phyloP scores from a whole-genome alignment of 805 yeast species.

The Grigorovia yakushimaensis region DNA sequence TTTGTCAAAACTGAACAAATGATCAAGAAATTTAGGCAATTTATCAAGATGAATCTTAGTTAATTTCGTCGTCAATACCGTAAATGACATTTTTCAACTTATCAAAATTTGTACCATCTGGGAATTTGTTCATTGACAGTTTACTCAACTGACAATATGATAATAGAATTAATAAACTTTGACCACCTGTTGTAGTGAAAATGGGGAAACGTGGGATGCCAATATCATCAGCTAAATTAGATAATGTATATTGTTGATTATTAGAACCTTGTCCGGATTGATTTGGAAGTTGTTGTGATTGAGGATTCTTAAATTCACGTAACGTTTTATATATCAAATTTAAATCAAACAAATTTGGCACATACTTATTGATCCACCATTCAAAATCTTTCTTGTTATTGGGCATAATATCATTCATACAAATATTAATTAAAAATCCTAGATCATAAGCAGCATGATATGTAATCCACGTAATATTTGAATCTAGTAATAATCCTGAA shows the following conservation, averaged over 20 bases:
- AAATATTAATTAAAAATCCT: conserved; percentile 73
- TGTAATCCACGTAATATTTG: conserved; percentile 70
- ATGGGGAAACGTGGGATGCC: conserved; percentile 51
- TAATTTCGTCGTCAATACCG: conserved; percentile 32
- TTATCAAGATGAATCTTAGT: background rate
- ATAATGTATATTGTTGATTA: conserved; percentile 30
- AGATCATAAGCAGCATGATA: conserved; percentile 93
- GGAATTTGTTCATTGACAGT: conserved; percentile 26
- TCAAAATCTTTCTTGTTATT: conserved; percentile 68
- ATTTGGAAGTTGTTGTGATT: conserved; percentile 15
- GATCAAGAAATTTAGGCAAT: background rate
- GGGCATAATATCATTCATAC: conserved; percentile 72
- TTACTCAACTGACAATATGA: conserved; percentile 50
- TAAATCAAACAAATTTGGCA: conserved; percentile 79
- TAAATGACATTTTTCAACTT: conserved; percentile 43
- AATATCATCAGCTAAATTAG: conserved; percentile 59
- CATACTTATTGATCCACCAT: conserved; percentile 57
- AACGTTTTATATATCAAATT: conserved; percentile 40
- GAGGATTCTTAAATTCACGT: conserved; percentile 17
- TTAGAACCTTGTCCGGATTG: conserved; percentile 3
- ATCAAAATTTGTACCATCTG: conserved; percentile 28
- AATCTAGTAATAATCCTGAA: conserved; percentile 72
- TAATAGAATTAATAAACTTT: conserved; percentile 50
- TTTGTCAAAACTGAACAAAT: too few species aligned
- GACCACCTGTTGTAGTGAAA: conserved; percentile 53